Percentiles rank a stretch among this genome's conserved stretches.
Conservation (phyloP, 2,329 filamentous ascomycete genomes). For the Epichloe hybrida region DNA sequence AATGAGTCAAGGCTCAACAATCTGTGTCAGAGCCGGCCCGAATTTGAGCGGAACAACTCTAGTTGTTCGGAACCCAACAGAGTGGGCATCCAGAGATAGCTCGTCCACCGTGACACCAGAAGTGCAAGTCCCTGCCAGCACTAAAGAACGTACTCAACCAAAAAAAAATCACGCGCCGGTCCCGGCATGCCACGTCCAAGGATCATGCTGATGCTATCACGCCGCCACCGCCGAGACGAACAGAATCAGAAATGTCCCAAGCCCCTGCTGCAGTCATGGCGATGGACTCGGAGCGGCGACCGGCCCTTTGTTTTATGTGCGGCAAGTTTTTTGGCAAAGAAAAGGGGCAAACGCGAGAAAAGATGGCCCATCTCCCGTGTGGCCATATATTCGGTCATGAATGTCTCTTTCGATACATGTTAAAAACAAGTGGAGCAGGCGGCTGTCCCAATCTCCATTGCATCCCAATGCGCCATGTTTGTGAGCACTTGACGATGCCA, state of each 20-base stretch:
- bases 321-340: constrained; percentile 1
- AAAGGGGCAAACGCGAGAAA: constrained; percentile 4
- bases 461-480: constrained; percentile 9
- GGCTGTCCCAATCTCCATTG: constrained; percentile 6
- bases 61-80: not conserved
- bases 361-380: constrained; percentile 12
- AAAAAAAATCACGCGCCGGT: not conserved
- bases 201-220: not conserved
- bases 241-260: not conserved
- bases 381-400: constrained; percentile 14
- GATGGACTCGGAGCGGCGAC: not conserved
- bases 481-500: constrained; percentile 9
- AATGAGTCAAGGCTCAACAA: not conserved
- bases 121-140: not conserved
- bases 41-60: not conserved
- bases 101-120: not conserved
- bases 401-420: constrained; percentile 10
- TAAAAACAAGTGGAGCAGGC: not conserved
- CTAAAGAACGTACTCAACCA: not conserved
- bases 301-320: constrained; percentile 3
- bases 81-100: not conserved
- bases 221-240: not conserved
- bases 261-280: not conserved
- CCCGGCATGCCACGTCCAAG: not conserved
- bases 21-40: not conserved